Percentiles rank a stretch among this genome's conserved stretches.
Evolutionary conservation across 768 basidiomycete species (phyloP).

Genomic region (Lactifluus subvellereus): DNA sequence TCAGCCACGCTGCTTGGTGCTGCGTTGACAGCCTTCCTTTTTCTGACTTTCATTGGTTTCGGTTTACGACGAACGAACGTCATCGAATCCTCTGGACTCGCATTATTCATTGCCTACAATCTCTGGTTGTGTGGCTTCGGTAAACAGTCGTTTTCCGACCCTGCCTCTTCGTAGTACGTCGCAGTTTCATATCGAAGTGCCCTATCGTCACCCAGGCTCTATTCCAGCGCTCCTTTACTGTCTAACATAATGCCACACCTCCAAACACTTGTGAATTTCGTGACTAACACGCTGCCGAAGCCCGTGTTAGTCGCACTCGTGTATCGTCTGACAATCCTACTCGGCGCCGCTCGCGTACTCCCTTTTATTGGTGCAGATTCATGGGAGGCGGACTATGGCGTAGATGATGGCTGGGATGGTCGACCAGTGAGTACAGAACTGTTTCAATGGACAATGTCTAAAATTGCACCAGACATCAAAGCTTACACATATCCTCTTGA

Average conservation of each 20-base stretch:
- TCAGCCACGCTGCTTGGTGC: constrained; percentile 87
- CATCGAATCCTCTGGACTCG: constrained; percentile 84
- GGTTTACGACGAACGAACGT: constrained; percentile 84
- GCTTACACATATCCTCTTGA: constrained; percentile 66
- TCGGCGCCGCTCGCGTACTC: constrained; percentile 75
- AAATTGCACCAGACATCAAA: constrained; percentile 56
- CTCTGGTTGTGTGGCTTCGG: constrained; percentile 87
- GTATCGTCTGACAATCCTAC: constrained; percentile 75
- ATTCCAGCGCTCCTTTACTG: constrained; percentile 59
- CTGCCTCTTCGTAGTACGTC: constrained; percentile 72
- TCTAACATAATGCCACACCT: constrained; percentile 79
- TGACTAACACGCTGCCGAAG: constrained; percentile 80
- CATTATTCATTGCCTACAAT: constrained; percentile 85
- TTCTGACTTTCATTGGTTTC: constrained; percentile 90
- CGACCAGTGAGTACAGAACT: constrained; percentile 51
- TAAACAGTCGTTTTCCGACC: constrained; percentile 63
- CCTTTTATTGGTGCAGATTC: constrained; percentile 79
- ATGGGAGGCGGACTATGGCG: constrained; percentile 65
- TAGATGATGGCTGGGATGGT: constrained; percentile 61
- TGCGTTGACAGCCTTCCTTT: constrained; percentile 81
- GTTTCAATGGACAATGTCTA: background rate
- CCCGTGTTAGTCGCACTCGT: constrained; percentile 74
- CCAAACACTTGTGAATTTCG: constrained; percentile 71
- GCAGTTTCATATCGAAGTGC: background rate
- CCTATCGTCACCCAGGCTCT: background rate